phyloP scores from a whole-genome alignment of 768 basidiomycete genomes.

The Daedalea quercina region DNA sequence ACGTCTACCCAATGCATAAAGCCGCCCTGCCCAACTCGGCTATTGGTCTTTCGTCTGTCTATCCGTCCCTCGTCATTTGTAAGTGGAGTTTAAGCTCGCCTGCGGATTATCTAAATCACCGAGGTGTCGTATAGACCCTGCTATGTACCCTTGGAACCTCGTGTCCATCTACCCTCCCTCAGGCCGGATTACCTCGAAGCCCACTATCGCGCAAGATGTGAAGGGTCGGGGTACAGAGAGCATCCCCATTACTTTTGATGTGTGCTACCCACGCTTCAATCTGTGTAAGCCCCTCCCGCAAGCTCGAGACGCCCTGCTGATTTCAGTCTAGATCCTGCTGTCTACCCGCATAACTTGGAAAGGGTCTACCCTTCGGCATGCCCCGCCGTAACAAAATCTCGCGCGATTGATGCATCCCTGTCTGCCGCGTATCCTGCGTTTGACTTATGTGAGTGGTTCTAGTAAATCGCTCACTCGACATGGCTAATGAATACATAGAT shows the following conservation, averaged over 20 bases:
- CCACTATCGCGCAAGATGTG: neutral
- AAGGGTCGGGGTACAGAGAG: neutral
- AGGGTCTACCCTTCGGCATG: slow-evolving; percentile 2
- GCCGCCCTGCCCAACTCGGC: neutral
- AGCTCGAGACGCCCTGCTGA: neutral
- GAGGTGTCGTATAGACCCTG: neutral
- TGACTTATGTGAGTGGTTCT: slow-evolving; percentile 13
- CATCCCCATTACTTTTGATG: neutral
- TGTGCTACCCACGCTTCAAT: neutral
- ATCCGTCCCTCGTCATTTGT: neutral
- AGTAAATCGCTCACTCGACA: neutral
- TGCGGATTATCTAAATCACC: too few relatives aligned
- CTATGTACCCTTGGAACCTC: slow-evolving; percentile 35
- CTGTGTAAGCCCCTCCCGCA: neutral
- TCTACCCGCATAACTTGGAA: slow-evolving; percentile 7
- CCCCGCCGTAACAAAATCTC: neutral
- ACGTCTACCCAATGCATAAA: neutral
- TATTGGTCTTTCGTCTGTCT: neutral
- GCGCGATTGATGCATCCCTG: neutral
- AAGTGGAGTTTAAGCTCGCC: too few relatives aligned
- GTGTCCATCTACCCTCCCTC: slow-evolving; percentile 27
- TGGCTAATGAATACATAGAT: slow-evolving; percentile 1
- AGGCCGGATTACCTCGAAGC: too few relatives aligned
- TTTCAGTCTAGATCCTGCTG: slow-evolving; percentile 12
- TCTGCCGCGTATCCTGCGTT: slow-evolving; percentile 10